phyloP scores from a whole-genome alignment of 78 protist genomes.

The Goniomonas avonlea region DNA sequence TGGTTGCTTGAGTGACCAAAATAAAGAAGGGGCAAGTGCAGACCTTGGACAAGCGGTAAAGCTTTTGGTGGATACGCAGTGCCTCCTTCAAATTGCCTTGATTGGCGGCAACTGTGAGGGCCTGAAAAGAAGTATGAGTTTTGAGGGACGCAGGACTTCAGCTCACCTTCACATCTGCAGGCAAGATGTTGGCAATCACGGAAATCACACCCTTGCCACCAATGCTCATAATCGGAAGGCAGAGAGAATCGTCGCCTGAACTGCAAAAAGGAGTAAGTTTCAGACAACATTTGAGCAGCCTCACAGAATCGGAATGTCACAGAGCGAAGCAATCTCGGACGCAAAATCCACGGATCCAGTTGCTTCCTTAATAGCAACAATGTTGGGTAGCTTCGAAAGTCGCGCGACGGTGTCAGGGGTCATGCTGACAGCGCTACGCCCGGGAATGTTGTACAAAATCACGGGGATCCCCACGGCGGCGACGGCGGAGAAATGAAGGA shows the following conservation, averaged over 20 bases:
- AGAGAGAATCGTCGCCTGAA: conserved; percentile 27
- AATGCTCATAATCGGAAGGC: conserved; percentile 7
- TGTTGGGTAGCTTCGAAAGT: background rate
- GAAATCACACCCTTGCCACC: conserved; percentile 25
- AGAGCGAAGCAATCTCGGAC: conserved; percentile 9
- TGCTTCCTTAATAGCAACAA: background rate
- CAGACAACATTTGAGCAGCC: background rate
- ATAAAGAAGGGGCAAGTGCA: too few species aligned
- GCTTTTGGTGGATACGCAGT: background rate
- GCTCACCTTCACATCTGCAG: background rate
- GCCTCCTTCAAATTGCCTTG: background rate
- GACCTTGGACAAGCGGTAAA: background rate
- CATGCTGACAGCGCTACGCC: conserved; percentile 12
- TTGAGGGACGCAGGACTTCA: background rate
- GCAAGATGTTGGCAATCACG: conserved; percentile 9
- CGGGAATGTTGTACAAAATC: conserved; percentile 26
- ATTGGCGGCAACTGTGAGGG: background rate
- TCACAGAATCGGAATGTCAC: background rate
- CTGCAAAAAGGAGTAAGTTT: too few species aligned
- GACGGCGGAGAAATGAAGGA: conserved; percentile 1
- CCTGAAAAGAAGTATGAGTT: background rate
- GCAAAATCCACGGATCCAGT: conserved; percentile 18
- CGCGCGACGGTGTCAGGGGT: conserved; percentile 22
- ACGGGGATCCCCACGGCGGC: background rate
- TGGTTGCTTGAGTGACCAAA: background rate